phyloP scores from a whole-genome alignment of 441 rosid genomes.

The Adansonia madagascariensis region DNA sequence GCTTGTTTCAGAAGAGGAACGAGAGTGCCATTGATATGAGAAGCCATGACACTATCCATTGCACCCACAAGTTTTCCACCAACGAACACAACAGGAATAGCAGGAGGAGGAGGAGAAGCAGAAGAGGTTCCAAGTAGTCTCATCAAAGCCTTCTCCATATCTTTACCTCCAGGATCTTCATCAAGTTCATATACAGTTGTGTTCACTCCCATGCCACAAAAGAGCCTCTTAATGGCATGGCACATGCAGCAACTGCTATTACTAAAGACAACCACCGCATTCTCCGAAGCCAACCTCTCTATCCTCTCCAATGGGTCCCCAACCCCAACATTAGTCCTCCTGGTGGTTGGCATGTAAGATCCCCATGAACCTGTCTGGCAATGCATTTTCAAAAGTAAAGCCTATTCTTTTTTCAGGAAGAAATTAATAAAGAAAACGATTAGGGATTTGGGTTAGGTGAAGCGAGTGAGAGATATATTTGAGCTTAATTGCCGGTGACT shows the following conservation, averaged over 20 bases:
- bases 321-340: constrained; percentile 18
- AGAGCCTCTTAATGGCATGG: constrained; percentile 49
- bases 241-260: constrained; percentile 54
- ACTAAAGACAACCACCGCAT: constrained; percentile 74
- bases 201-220: constrained; percentile 76
- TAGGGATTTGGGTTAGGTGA: not conserved
- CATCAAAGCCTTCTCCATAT: constrained; percentile 55
- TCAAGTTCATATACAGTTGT: constrained; percentile 76
- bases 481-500: not conserved
- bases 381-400: constrained; percentile 38
- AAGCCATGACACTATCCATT: constrained; percentile 76
- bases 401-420: not conserved
- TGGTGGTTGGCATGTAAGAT: constrained; percentile 41
- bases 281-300: constrained; percentile 63
- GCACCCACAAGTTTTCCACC: constrained; percentile 72
- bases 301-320: constrained; percentile 47
- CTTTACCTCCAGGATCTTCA: constrained; percentile 61
- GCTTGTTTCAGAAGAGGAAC: constrained; percentile 75
- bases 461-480: not conserved
- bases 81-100: constrained; percentile 66
- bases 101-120: constrained; percentile 20
- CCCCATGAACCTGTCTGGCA: constrained; percentile 52
- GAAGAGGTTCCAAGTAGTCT: constrained; percentile 48
- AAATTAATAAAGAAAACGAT: not conserved
- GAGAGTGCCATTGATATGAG: constrained; percentile 72